Conservation (phyloP, 257 asterid genomes). For the Avicennia marina region DNA sequence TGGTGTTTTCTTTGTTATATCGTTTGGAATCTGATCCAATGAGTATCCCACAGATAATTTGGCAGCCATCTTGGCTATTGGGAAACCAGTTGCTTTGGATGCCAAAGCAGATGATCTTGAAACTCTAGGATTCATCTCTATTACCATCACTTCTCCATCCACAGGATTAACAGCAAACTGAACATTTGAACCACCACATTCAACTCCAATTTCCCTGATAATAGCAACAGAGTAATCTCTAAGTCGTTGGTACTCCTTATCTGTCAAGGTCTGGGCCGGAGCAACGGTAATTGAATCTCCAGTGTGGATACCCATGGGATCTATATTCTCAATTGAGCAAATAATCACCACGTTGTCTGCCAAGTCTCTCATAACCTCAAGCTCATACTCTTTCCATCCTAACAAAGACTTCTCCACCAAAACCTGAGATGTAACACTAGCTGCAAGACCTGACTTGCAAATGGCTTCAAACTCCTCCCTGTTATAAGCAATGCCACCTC, state of each 20-base stretch:
- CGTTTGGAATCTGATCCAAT: conserved; percentile 96
- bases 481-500: conserved; percentile 98
- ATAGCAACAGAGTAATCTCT: conserved; percentile 97
- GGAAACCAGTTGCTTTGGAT: conserved; percentile 98
- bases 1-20: conserved; percentile 93
- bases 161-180: conserved; percentile 94
- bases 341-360: conserved; percentile 98
- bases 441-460: conserved; percentile 92
- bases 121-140: conserved; percentile 99
- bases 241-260: conserved; percentile 88
- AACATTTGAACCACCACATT: conserved; percentile 95
- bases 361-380: conserved; percentile 96
- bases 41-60: conserved; percentile 92
- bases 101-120: conserved; percentile 97
- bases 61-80: conserved; percentile 99
- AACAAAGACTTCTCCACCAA: conserved; percentile 91
- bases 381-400: conserved; percentile 99
- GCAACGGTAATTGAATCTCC: conserved; percentile 99
- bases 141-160: conserved; percentile 97
- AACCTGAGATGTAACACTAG: conserved; percentile 91
- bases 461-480: conserved; percentile 92
- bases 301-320: conserved; percentile 96
- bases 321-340: conserved; percentile 96
- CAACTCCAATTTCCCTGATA: conserved; percentile 97
- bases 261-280: conserved; percentile 97